Conservation (phyloP, 331 rosid species). For the Rhamnella rubrinervis region DNA sequence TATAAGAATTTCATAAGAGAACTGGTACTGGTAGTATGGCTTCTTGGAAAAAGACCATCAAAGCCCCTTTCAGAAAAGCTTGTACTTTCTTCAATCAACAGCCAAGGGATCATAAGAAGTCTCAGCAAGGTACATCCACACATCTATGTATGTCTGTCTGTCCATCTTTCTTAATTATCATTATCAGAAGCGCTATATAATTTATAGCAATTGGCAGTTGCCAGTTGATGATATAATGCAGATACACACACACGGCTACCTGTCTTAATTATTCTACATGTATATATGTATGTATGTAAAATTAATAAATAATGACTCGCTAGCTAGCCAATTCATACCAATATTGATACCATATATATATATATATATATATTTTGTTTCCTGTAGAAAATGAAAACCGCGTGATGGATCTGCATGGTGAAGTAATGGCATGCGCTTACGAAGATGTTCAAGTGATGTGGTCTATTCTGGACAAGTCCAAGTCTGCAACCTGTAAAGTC, state of each 20-base stretch:
- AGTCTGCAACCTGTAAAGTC: slow-evolving; percentile 48
- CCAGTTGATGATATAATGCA: too few species aligned
- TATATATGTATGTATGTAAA: neutral
- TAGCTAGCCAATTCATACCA: too few species aligned
- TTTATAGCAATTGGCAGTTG: too few species aligned
- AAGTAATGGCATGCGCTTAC: slow-evolving; percentile 93
- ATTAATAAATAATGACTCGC: neutral
- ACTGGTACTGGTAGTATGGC: slow-evolving; percentile 38
- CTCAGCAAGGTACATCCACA: slow-evolving; percentile 54
- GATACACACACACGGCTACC: too few species aligned
- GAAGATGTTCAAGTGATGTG: slow-evolving; percentile 99
- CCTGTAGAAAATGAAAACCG: slow-evolving; percentile 57
- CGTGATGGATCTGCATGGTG: slow-evolving; percentile 73
- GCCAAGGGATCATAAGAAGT: slow-evolving; percentile 62
- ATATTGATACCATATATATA: too few species aligned
- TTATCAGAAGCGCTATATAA: neutral
- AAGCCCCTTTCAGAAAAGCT: slow-evolving; percentile 84
- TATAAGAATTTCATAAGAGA: neutral
- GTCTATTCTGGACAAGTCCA: slow-evolving; percentile 94
- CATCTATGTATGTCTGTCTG: neutral
- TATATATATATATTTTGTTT: too few species aligned
- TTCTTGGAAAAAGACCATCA: slow-evolving; percentile 94
- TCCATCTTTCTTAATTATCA: neutral
- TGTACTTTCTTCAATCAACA: slow-evolving; percentile 75
- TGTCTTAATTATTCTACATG: neutral